Base-by-base conservation (phyloP, 2,329 filamentous ascomycete species). In the Madurella fahalii region DNA sequence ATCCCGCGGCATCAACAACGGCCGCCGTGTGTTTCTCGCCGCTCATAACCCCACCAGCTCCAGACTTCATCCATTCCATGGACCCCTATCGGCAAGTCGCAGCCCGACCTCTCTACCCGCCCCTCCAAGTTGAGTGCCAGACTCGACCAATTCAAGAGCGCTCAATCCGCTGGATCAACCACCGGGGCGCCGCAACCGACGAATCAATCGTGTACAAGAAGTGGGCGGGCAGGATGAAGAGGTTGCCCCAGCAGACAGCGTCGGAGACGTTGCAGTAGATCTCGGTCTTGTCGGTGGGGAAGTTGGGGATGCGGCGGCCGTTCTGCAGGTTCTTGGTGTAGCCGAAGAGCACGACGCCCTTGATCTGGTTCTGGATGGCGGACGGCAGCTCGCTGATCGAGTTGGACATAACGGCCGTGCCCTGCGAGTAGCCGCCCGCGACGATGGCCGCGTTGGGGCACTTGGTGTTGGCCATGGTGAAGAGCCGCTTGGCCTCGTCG, bases 321-420 rank as follows among this genome's bases (percentile, higher is more conserved):
- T 74, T 72, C 61, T 75, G 74, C 46, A 66, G 57, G 62, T 76
- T 75, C 67, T 74, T 70, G 51, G 73, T 74, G 57, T 75, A 74
- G 0, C 73, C 72, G 25, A 62, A 63, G 15, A 63, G 54, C n/a
- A 61, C 58, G 7, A 60, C 61, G 20, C 57, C 61, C 43, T 67
- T 69, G 54, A 75, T 64, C 65, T 73, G 66, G 31, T 69, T 58
- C 25, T 66, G 62, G 48, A 72, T 59, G 17, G 56, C 30, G 3
- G 57, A 47, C 44, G 60, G 54, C 18, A 75, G 62, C n/a, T 69
- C 64, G 11, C 68, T 63, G 45, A 78, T 62, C 8, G 73, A 63
- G 39, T 68, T 67, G 18, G 71, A 68, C n/a, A 74, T 69, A 49
- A 78, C 70, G 2, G 75, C 75, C 3, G 72, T 69, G 31, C 75